phyloP scores from a whole-genome alignment of 2,329 filamentous ascomycete genomes.

The Chalaropsis thielavioides region DNA sequence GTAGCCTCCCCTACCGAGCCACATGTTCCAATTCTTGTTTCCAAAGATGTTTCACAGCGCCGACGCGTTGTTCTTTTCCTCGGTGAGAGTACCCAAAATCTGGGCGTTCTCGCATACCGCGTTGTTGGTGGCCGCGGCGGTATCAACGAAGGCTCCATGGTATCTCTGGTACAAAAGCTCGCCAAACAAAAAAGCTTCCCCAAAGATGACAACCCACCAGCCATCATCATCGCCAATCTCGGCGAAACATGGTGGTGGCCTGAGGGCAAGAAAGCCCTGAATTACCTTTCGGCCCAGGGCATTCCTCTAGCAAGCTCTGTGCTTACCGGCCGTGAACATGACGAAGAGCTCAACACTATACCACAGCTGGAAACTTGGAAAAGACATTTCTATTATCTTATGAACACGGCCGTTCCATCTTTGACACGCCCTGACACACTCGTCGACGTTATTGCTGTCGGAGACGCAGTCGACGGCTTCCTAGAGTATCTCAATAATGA shows the following conservation, averaged over 20 bases:
- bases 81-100: conserved; percentile 55
- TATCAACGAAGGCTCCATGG: conserved; percentile 53
- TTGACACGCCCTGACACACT: conserved; percentile 35
- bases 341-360: conserved; percentile 27
- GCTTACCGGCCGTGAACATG: conserved; percentile 38
- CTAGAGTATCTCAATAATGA: conserved; percentile 44
- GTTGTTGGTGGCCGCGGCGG: conserved; percentile 48
- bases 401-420: conserved; percentile 45
- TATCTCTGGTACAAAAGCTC: conserved; percentile 45
- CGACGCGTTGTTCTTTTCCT: conserved; percentile 59
- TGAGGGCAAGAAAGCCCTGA: conserved; percentile 45
- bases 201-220: conserved; percentile 30
- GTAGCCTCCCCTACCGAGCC: conserved; percentile 32
- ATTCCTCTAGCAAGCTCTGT: conserved; percentile 50
- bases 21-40: conserved; percentile 53
- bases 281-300: conserved; percentile 38
- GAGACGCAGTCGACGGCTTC: conserved; percentile 44
- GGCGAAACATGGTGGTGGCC: conserved; percentile 69
- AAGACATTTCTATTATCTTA: conserved; percentile 50
- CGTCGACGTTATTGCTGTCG: conserved; percentile 57
- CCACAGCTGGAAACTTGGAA: conserved; percentile 5
- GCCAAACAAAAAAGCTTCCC: conserved; percentile 25
- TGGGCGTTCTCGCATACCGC: conserved; percentile 62
- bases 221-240: conserved; percentile 61
- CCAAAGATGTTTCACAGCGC: conserved; percentile 36